Conservation (phyloP, 352 stramenopile genomes). For the Peronospora destructor region DNA sequence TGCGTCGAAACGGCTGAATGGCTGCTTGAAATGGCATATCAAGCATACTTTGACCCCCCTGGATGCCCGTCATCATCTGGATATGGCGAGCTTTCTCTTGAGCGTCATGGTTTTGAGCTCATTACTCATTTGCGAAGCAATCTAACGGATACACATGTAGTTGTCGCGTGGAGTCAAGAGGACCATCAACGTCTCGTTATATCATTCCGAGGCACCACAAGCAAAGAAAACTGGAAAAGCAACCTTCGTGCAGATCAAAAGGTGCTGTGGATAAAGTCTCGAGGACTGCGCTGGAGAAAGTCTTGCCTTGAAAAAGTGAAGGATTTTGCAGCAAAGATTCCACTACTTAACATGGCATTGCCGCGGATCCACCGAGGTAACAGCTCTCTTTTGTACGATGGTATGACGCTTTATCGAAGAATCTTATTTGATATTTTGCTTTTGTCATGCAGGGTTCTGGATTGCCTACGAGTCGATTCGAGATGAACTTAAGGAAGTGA, state of each 20-base stretch:
- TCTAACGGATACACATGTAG: constrained; percentile 72
- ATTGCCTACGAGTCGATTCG: constrained; percentile 77
- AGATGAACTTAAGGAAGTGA: constrained; percentile 68
- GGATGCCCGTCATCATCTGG: constrained; percentile 69
- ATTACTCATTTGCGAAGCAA: constrained; percentile 73
- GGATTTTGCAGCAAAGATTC: constrained; percentile 64
- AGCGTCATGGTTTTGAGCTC: constrained; percentile 74
- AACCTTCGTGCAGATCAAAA: constrained; percentile 80
- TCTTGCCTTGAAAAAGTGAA: constrained; percentile 58
- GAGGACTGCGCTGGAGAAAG: constrained; percentile 39
- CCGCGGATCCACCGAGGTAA: constrained; percentile 78
- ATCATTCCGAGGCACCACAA: constrained; percentile 81
- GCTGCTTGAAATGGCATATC: constrained; percentile 77
- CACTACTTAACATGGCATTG: constrained; percentile 78
- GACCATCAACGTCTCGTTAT: constrained; percentile 71
- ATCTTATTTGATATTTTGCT: constrained; percentile 10
- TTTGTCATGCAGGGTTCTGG: constrained; percentile 57
- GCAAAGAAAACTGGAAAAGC: constrained; percentile 84
- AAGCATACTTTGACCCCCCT: constrained; percentile 82
- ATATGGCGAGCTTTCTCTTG: constrained; percentile 65
- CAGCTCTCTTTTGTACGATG: neutral
- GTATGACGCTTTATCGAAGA: neutral
- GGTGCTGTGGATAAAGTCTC: constrained; percentile 73
- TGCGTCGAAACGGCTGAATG: constrained; percentile 81
- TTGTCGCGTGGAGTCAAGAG: constrained; percentile 42